These are phyloP conservation scores for Seiridium unicorne DNA, from an alignment of 2,329 filamentous ascomycete species.

Conservation along the genomic window DNA sequence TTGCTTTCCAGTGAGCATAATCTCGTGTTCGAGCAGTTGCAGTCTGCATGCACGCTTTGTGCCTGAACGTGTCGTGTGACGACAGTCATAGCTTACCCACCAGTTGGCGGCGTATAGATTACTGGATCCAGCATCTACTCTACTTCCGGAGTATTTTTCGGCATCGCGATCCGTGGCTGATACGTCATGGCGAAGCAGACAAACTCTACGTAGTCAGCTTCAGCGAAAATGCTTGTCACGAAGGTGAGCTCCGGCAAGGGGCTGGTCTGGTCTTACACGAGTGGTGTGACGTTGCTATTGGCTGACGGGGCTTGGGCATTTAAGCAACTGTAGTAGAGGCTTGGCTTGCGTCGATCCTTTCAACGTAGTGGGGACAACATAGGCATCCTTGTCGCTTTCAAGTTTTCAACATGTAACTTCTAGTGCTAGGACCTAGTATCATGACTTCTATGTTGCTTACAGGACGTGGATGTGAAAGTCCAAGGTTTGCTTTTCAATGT, in stretches of 20 bases:
- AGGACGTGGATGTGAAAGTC: not conserved
- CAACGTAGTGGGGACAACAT: not conserved
- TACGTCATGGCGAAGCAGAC: too few relatives aligned
- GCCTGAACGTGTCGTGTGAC: not conserved
- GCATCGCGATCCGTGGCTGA: too few relatives aligned
- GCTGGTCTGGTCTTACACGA: too few relatives aligned
- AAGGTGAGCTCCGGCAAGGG: too few relatives aligned
- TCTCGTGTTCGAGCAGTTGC: constrained; percentile 1
- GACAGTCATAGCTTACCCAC: not conserved
- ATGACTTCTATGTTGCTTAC: too few relatives aligned
- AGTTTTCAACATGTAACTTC: too few relatives aligned
- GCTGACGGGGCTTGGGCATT: not conserved
- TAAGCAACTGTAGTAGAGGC: not conserved
- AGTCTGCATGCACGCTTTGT: not conserved
- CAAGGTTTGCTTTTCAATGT: not conserved
- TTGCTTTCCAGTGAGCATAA: not conserved
- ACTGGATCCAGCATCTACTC: not conserved
- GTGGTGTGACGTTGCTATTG: too few relatives aligned
- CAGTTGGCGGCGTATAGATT: not conserved
- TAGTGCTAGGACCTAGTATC: too few relatives aligned
- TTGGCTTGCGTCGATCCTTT: not conserved
- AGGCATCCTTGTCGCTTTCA: not conserved
- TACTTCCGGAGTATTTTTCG: too few relatives aligned
- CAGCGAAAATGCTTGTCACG: too few relatives aligned
- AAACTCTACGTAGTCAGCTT: too few relatives aligned